Evolutionary conservation across 139 green algal species (phyloP).

Genomic region (Chlorella sp.): DNA sequence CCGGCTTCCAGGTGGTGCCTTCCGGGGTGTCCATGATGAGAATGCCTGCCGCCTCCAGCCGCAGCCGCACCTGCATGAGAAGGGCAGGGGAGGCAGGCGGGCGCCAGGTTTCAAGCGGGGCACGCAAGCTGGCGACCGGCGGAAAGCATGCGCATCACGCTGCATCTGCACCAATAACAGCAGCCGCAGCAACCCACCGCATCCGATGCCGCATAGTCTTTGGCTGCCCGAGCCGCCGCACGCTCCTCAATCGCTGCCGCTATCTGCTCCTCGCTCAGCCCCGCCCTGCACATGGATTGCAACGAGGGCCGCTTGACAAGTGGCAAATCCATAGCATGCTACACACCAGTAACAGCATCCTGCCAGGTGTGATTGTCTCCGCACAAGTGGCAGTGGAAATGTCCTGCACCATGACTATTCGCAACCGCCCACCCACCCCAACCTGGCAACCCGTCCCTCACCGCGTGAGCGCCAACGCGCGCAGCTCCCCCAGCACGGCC

Average conservation of each 20-base stretch:
- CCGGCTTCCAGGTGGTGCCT: conserved; percentile 79
- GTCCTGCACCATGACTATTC: too few species aligned
- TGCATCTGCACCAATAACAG: too few species aligned
- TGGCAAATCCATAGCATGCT: too few species aligned
- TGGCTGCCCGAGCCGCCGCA: conserved; percentile 62
- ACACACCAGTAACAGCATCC: too few species aligned
- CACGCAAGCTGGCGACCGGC: background rate
- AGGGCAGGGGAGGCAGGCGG: background rate
- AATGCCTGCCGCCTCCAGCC: conserved; percentile 72
- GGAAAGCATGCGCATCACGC: too few species aligned
- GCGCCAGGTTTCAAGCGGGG: background rate
- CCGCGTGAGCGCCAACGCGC: conserved; percentile 72
- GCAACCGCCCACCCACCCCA: too few species aligned
- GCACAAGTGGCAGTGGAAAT: too few species aligned
- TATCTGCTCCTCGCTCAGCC: conserved; percentile 78
- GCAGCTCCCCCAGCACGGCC: conserved; percentile 61
- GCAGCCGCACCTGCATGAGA: conserved; percentile 31
- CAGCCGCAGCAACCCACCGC: conserved; percentile 39
- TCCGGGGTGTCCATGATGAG: conserved; percentile 79
- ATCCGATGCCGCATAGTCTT: conserved; percentile 87
- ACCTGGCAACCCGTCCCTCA: background rate
- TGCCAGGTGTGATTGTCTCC: too few species aligned
- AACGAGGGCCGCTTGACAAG: too few species aligned
- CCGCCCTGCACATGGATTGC: too few species aligned
- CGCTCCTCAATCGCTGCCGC: conserved; percentile 56